Base-by-base conservation (phyloP, 352 stramenopile genomes). In the Phytopythium helicoides region DNA sequence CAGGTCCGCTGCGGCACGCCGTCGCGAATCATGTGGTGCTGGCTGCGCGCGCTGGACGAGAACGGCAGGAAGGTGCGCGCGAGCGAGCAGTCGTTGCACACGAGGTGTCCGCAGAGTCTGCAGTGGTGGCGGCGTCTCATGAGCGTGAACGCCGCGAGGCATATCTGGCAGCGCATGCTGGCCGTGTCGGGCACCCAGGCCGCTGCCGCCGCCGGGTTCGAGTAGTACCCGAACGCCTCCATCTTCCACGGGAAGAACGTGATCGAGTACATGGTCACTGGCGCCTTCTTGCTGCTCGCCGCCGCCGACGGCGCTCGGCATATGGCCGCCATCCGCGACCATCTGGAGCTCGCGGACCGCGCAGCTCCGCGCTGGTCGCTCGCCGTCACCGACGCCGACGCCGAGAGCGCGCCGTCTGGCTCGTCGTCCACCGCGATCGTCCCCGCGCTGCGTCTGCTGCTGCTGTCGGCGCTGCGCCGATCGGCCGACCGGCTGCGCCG, bases 91-190 rank as follows among this genome's bases (percentile, higher is more conserved):
- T 83, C 68, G 31, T 76, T 76, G 56, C 81, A 92, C 44, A 87
- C 73, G 15, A 94, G 53, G 26, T 81, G 75, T 0, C 82, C 82
- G 15, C 80, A 93, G 25, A 89, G 54, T 4, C 89, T 75, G 51
- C 89, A 96, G 57, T 96, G 86, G 44, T 97, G 89, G n/a, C 83
- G 69, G 46, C 83, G 76, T 25, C 81, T 84, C 25, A 63, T 78
- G 6, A 91, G 54, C 10, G 70, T 77, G 47, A 91, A 91, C 1
- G 63, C 44, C 31, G 64, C 40, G 18, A 81, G 39, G 39, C 81
- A 91, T 41, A 84, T 77, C 53, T 84, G 74, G 63, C 81, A 92
- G 19, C 75, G 65, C 11, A 73, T 48, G 62, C 76, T 85, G 21
- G 73, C 68, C 15, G 76, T 86, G 55, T 91, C 81, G 6, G 74